Evolutionary conservation across 139 green algal genomes (phyloP), one percentile per base, ranked within the genome.

Genomic region (Closterium sp.): DNA sequence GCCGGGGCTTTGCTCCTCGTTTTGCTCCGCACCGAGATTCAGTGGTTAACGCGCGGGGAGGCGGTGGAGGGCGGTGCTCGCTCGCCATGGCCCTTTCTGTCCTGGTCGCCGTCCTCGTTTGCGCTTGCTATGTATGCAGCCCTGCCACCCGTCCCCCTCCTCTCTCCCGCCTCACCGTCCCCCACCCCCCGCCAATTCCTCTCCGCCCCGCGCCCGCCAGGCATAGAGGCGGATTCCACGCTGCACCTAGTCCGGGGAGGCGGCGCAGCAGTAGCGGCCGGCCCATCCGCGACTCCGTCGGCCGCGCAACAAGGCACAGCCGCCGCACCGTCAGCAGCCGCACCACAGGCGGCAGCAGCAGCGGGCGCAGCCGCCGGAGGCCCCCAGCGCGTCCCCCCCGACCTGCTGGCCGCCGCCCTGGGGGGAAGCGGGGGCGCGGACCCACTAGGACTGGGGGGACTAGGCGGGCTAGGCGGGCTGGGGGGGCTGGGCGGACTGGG

Each of bases 171-270:
- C 9, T n/a, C n/a, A n/a, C n/a, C n/a, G n/a, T n/a, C 12, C 55
- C 55, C 55, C 55, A 16, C 16, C 12, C 55, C 55, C 16, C 55
- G 55, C 55, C 55, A 76, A n/a, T n/a, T n/a, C n/a, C n/a, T 96
- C 89, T 94, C 97, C 19, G 88, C 87, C 3, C 89, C 94, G 23
- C 64, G 64, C 64, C 64, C 12, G 33, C 87, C 86, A 94, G 94
- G 92, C 33, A 21, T 96, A 28, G 87, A 93, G 83, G 38, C 86
- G 21, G 92, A 94, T 81, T 87, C 94, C 36, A 95, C 86, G 28
- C 55, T 96, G 31, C 94, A 96, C 34, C 84, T 96, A 3, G 94
- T 96, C 83, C 87, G 89, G 66, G 89, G 92, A 21, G 30, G 83
- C 30, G 83, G 30, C 21, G 30, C 19, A 86, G 28, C 30, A 86